Base-by-base conservation (phyloP, 305 asterid species). In the Withania somnifera region DNA sequence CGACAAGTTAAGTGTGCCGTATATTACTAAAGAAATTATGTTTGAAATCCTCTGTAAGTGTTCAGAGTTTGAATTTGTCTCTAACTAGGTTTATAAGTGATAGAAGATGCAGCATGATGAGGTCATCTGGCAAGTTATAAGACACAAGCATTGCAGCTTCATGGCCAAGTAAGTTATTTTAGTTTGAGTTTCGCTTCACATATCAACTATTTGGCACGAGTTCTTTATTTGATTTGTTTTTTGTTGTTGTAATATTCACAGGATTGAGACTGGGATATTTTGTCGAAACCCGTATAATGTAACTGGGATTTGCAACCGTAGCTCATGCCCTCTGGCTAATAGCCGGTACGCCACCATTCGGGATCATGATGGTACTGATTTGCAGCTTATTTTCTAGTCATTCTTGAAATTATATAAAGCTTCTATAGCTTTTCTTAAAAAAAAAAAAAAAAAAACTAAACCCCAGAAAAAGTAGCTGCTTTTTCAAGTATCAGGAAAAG, bases 141-240 rank as follows among this genome's bases (percentile, higher is more conserved):
- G 98, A 67, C 99, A 96, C 91, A 94, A 92, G 0, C 99, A 94
- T 84, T 94, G 98, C 93, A 96, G 98, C 86, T 96, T 91, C 88
- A 93, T 94, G 97, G 93, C 98, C 82, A 94, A 94, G 98, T 95
- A 83, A 90, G 67, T 63, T 4, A 0, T 26, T 78, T 42, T 51
- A 57, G 0, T 22, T 53, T 52, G 57, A 28, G 20, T 53, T 22
- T 17, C 22, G 7, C 11, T 30, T 84, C 8, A 2, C 6, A 54
- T 82, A 19, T 3, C 1, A 3, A 51, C 34, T 15, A 42, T 79
- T 67, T 15, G n/a, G 10, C 11, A 19, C 63, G n/a, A 61, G 40
- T 2, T 14, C 1, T 32, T 52, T 78, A n/a, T 22, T 71, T 24
- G 52, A 52, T 40, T 78, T n/a, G n/a, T n/a, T 52, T 2, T 7